Evolutionary conservation across 164 flowering plant genomes (phyloP), one percentile per base, ranked within the genome.

Genomic region (Annona cherimola): DNA sequence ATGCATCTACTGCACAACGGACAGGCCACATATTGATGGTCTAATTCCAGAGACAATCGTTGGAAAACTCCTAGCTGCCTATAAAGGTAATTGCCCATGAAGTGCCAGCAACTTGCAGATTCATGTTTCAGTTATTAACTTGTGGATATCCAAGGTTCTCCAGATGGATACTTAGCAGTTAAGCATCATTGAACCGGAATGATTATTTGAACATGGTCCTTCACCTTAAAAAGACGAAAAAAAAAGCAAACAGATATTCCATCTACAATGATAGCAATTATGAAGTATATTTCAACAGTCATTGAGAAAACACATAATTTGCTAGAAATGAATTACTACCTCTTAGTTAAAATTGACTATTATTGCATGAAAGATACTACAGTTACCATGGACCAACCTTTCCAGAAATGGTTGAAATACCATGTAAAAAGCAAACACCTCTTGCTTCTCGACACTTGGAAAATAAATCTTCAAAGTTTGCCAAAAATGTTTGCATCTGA

Each of bases 401-500:
- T 71, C 89, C 95, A 77, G 76, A 81, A 54, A 80, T 76, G 44
- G 87, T 61, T 42, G 96, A 88, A 74, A 89, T 73, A 45, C 99
- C 97, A 77, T 88, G 86, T 68, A 92, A 81, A 85, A 80, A 79
- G 74, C 92, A 92, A 72, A 92, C 89, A 71, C 85, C 76, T 55
- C 70, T 62, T 35, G 84, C 64, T 43, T 82, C 87, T 76, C 71
- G 83, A 72, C 82, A 83, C 76, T 84, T 89, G 5, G 71, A 75
- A 74, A 85, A 89, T 19, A 85, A 19, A 42, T 86, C 80, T 50
- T 89, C 83, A 75, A 90, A 85, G 77, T 74, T 86, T 16, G 79
- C 80, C 73, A 88, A 11, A 54, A 90, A 60, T 20, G 45, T 59
- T 45, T 75, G 83, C 77, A 76, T 78, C 42, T 80, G 79, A 73